These are phyloP conservation scores for Trifolium dubium DNA, from an alignment of 306 rosid species.

Conservation along the genomic window DNA sequence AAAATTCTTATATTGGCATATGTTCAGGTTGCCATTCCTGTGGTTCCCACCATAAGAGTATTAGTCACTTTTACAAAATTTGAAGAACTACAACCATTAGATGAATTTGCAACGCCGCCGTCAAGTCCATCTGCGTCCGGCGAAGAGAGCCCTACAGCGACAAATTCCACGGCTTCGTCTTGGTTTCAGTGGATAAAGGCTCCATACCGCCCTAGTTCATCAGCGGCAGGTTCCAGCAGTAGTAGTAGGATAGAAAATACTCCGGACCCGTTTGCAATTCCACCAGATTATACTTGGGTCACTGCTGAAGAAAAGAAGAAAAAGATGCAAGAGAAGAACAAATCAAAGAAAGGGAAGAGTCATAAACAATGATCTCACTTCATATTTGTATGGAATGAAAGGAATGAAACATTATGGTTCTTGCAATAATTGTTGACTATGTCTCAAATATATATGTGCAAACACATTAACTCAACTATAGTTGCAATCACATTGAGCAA, in stretches of 20 bases:
- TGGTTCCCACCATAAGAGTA: constrained; percentile 94
- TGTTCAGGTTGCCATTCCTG: constrained; percentile 92
- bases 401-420: constrained; percentile 45
- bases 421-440: constrained; percentile 43
- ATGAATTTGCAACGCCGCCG: constrained; percentile 87
- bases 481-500: constrained; percentile 36
- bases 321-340: constrained; percentile 94
- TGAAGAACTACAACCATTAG: constrained; percentile 83
- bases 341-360: constrained; percentile 79
- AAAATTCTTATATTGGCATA: constrained; percentile 1
- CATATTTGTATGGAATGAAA: constrained; percentile 32
- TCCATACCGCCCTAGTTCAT: constrained; percentile 75
- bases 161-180: constrained; percentile 61
- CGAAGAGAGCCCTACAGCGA: constrained; percentile 66
- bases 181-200: constrained; percentile 99
- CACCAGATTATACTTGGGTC: constrained; percentile 83
- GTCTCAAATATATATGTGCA: constrained; percentile 41
- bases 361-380: constrained; percentile 51
- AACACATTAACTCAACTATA: constrained; percentile 40
- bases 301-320: constrained; percentile 84
- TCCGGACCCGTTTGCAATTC: constrained; percentile 89
- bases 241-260: constrained; percentile 80
- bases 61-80: constrained; percentile 89
- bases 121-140: constrained; percentile 72
- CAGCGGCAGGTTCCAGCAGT: constrained; percentile 62